Conservation (phyloP, 2,329 filamentous ascomycete species). For the Fusarium torulosum region DNA sequence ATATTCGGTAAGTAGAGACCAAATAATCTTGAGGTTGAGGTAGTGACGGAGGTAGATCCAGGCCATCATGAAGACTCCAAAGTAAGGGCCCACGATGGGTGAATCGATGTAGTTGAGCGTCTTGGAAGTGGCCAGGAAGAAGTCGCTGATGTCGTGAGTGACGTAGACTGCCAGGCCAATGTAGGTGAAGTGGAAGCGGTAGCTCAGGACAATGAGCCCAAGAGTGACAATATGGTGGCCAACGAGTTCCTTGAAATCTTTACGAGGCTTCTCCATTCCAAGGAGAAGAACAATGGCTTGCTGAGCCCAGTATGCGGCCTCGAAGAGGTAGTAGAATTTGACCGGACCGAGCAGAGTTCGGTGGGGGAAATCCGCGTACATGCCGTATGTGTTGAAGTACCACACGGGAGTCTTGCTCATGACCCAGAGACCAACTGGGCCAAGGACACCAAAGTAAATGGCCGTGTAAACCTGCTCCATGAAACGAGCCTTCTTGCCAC, state of each 20-base stretch:
- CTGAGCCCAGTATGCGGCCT: constrained; percentile 96
- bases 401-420: constrained; percentile 93
- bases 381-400: constrained; percentile 93
- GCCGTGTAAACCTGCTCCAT: constrained; percentile 98
- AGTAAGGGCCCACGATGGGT: constrained; percentile 83
- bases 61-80: constrained; percentile 80
- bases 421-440: constrained; percentile 87
- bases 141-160: constrained; percentile 93
- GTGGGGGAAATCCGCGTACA: constrained; percentile 93
- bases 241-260: constrained; percentile 95
- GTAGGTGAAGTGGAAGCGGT: constrained; percentile 96
- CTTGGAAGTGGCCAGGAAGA: constrained; percentile 95
- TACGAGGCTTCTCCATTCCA: constrained; percentile 90
- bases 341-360: constrained; percentile 81
- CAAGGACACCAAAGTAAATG: constrained; percentile 86
- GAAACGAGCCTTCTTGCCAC: constrained; percentile 87
- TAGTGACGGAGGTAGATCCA: constrained; percentile 95
- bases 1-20: constrained; percentile 81
- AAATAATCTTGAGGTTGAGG: constrained; percentile 82
- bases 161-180: constrained; percentile 95
- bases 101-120: constrained; percentile 90
- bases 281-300: constrained; percentile 89
- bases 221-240: constrained; percentile 92
- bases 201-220: constrained; percentile 84
- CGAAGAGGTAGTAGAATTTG: constrained; percentile 96